Base-by-base conservation (phyloP, 495 filamentous ascomycete genomes). In the Daldinia decipiens region DNA sequence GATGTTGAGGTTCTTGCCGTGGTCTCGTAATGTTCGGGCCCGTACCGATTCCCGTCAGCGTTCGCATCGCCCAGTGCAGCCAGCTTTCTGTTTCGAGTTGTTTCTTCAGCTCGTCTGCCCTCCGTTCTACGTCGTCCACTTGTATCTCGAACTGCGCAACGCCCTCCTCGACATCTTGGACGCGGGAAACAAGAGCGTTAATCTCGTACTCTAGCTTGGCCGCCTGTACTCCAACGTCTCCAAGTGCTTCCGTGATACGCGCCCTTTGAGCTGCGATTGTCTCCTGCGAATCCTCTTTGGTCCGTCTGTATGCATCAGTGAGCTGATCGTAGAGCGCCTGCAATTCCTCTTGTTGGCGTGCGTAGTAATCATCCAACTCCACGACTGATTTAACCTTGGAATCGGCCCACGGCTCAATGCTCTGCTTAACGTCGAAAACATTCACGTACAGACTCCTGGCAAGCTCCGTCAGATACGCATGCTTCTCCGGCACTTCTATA, bases 141-240 rank as follows among this genome's bases (percentile, higher is more conserved):
- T 93, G 91, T 36, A 87, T 84, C 76, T 91, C 92, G 75, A 96
- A 96, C 60, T 95, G 92, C 17, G 78, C 82, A 9, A 97, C 85
- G 0, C 92, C 92, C 55, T 92, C 89, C 72, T 97, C 95, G 38
- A 97, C 91, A 72, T 99, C 95, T 66, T 91, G 87, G 34, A 98
- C 91, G 74, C 92, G 93, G 19, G 89, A 90, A 54, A 91, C 85
- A 24, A 99, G 82, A 24, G 88, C 91, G 57, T 88, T 87, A 38
- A 98, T 87, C 81, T 99, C 96, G 77, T 99, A 99, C 74, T 99
- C 95, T 65, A 99, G 83, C 83, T 95, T 95, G 21, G 93, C 92
- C 5, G 89, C 89, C 45, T 97, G 82, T 21, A 89, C 82, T 76
- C 97, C 96, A 19, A 98, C 86, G 66, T 93, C 92, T 76, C 90